A percentile compares a stretch with the other conserved stretches of the same genome.
phyloP scores from a whole-genome alignment of 2,329 filamentous ascomycete species.

The Colletotrichum lupini region DNA sequence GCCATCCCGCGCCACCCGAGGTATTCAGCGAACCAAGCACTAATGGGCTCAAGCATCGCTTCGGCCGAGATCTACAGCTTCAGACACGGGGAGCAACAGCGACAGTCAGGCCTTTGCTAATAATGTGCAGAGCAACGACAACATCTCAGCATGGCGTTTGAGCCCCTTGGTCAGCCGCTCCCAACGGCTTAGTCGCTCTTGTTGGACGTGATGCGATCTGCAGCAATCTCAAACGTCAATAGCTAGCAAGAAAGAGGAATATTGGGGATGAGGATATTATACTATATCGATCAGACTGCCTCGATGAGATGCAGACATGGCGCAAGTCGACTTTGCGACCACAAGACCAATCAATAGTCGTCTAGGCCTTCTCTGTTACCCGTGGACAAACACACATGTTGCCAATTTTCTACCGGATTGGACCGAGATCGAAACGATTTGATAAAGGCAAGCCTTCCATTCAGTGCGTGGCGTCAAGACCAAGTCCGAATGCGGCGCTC shows the following conservation, averaged over 20 bases:
- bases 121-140: not conserved
- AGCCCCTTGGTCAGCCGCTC: not conserved
- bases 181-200: not conserved
- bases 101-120: not conserved
- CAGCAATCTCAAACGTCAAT: not conserved
- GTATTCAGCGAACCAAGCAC: conserved; percentile 1
- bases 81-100: not conserved
- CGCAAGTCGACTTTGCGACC: not conserved
- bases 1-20: conserved; percentile 9
- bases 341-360: not conserved
- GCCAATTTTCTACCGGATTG: not conserved
- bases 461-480: not conserved
- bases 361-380: not conserved
- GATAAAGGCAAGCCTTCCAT: not conserved
- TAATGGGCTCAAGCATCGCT: not conserved
- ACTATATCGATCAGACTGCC: not conserved
- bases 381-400: not conserved
- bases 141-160: not conserved
- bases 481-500: conserved; percentile 13
- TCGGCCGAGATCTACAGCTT: conserved; percentile 4
- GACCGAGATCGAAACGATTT: not conserved
- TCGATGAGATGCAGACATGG: not conserved
- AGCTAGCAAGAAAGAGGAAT: not conserved
- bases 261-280: not conserved
- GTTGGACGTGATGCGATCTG: not conserved